Evolutionary conservation across 2,329 filamentous ascomycete species (phyloP).

Genomic region (Apiospora kogelbergensis): DNA sequence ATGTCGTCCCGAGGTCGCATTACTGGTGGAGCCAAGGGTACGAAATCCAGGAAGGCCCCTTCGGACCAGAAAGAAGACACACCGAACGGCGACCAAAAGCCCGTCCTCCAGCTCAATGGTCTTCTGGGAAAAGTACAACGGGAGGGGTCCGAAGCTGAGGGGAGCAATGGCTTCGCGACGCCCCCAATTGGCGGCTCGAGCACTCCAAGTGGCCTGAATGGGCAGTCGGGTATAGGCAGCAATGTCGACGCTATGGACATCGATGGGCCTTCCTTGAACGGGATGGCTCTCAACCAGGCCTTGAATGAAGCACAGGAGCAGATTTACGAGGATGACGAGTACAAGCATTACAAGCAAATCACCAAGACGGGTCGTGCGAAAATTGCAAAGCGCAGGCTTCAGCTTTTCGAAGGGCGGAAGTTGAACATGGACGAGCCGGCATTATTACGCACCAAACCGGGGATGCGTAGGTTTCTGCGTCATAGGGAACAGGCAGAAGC

Average conservation of each 20-base stretch:
- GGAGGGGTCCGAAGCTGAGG: slow-evolving; percentile 81
- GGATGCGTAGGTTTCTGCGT: slow-evolving; percentile 85
- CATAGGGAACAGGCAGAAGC: slow-evolving; percentile 70
- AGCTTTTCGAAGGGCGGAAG: slow-evolving; percentile 81
- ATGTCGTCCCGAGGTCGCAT: slow-evolving; percentile 96
- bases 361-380: slow-evolving; percentile 93
- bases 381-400: slow-evolving; percentile 80
- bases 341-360: slow-evolving; percentile 98
- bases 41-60: slow-evolving; percentile 74
- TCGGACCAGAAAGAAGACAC: slow-evolving; percentile 76
- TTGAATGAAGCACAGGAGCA: slow-evolving; percentile 71
- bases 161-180: slow-evolving; percentile 83
- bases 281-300: slow-evolving; percentile 61
- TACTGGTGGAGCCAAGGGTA: slow-evolving; percentile 76
- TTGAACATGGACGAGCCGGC: slow-evolving; percentile 88
- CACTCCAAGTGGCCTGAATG: slow-evolving; percentile 73
- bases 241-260: slow-evolving; percentile 86
- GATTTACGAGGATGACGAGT: slow-evolving; percentile 86
- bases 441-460: slow-evolving; percentile 77
- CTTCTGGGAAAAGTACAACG: slow-evolving; percentile 56
- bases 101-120: slow-evolving; percentile 66
- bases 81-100: slow-evolving; percentile 73
- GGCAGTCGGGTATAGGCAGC: slow-evolving; percentile 65
- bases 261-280: slow-evolving; percentile 72
- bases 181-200: slow-evolving; percentile 73